Evolutionary conservation across 1,284 basidiomycete species (phyloP), one percentile per base, ranked within the genome.

Genomic region (Ustanciosporium gigantosporum): DNA sequence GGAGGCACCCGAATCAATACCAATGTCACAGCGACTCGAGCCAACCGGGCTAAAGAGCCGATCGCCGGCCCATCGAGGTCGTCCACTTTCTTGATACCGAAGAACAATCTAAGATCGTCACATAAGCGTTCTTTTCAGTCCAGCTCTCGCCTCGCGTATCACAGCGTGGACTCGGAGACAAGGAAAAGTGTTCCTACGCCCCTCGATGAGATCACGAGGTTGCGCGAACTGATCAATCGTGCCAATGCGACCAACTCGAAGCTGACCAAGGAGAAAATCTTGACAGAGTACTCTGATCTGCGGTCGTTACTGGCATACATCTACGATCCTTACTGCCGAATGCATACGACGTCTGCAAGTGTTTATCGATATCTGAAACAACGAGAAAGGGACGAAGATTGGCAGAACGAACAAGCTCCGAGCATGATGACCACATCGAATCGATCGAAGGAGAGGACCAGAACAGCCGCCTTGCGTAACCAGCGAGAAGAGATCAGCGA

Each of bases 241-340:
- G 62, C 47, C 42, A 55, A 60, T 25, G 48, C 48, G 2, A 57
- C 51, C 31, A 66, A 66, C 35, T 66, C 62, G 2, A 52, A 43
- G 34, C 52, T 52, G 14, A 47, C 41, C 27, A 66, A 66, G 27
- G 49, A 48, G 24, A 52, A 49, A 25, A 52, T 56, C 34, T 40
- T 66, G 4, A 24, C 56, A 25, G 52, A 56, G 19, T 60, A 47
- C 29, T 22, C 46, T 14, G 62, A 60, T 31, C 51, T 66, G 24
- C 32, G 27, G 9, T 48, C 52, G 8, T 48, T 66, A 11, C 46
- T 66, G 0, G 36, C 57, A 13, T 57, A 59, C 20, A 38, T 66
- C 5, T 61, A 61, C 43, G 49, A 61, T 31, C 58, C 64, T 3
- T 55, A 58, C 37, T 41, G 40, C n/a, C 57, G 64, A 2, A 31